A percentile compares a stretch with the other conserved stretches of the same genome.
phyloP scores from a whole-genome alignment of 2,329 filamentous ascomycete species.

The Emericellopsis cladophorae region DNA sequence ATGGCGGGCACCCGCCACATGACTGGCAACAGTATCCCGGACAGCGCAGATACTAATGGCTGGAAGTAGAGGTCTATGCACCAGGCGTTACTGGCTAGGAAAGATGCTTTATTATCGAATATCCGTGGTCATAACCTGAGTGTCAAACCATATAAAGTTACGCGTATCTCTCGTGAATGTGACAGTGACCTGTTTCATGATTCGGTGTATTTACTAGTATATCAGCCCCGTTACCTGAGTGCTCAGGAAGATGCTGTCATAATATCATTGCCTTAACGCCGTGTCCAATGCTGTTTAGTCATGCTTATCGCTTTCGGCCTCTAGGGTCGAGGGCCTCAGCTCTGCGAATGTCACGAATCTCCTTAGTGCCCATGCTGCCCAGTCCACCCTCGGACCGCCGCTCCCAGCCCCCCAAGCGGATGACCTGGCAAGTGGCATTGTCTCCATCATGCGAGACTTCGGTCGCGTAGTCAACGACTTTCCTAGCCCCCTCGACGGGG shows the following conservation, averaged over 20 bases:
- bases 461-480: slow-evolving; percentile 76
- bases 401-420: slow-evolving; percentile 58
- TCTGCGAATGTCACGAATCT: slow-evolving; percentile 73
- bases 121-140: too few species aligned
- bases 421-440: slow-evolving; percentile 57
- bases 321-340: slow-evolving; percentile 74
- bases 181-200: too few species aligned
- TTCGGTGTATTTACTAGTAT: too few species aligned
- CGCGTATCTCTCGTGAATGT: too few species aligned
- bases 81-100: too few species aligned
- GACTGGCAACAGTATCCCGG: slow-evolving; percentile 2
- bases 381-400: slow-evolving; percentile 70
- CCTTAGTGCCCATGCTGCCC: slow-evolving; percentile 83
- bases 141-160: too few species aligned
- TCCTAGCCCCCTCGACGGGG: slow-evolving; percentile 69
- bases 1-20: slow-evolving; percentile 7
- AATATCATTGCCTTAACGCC: not conserved
- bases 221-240: too few species aligned
- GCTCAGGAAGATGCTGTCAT: too few species aligned
- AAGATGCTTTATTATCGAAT: too few species aligned
- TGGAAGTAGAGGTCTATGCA: too few species aligned
- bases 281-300: not conserved
- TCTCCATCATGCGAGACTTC: slow-evolving; percentile 62
- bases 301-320: slow-evolving; percentile 39
- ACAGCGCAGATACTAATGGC: not conserved